Base-by-base conservation (phyloP, 2,329 filamentous ascomycete genomes). In the Phaeomoniella chlamydospora region DNA sequence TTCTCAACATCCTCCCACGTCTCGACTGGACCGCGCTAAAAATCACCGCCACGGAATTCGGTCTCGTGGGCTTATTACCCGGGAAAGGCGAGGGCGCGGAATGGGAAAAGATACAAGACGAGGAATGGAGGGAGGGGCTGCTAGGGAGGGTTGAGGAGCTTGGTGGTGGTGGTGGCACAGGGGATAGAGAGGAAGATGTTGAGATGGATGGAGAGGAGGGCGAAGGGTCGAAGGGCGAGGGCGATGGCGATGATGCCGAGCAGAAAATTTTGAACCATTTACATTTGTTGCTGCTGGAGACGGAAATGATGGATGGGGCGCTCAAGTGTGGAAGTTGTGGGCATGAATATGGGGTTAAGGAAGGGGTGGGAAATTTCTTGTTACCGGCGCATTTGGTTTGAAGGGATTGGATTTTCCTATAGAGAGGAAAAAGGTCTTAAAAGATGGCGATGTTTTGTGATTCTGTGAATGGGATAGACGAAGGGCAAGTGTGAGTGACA, bases 321-420 rank as follows among this genome's bases (percentile, higher is more conserved):
- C 68, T 98, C 44, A 81, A 87, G 4, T 98, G 90, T 56, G 86
- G 74, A 33, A 82, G 81, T 58, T 98, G 90, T 54, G 84, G 82
- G 33, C 88, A 96, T 55, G 84, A 93, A 64, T 98, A 96, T 59
- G 77, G 77, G 40, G 79, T 98, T 43, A 87, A 90, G 55, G 88
- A 98, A 61, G 90, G 90, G 4, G 94, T 96, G 56, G 85, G 86
- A 40, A 96, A 96, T 59, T 98, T 98, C 52, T 62, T 98, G 53
- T 62, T 98, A 47, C 90, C 90, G 10, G 90, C 81, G 50, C 90
- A 98, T 64, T 62, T 98, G 58, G 90, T 49, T 38, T 49, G 45
- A 48, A 18, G 14, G 31, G 10, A 10, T 29, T 13, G 29, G 32
- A 6, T 13, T 37, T 29, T 13, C 17, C 10, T 31, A 11, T 31